These are phyloP conservation scores for Acarospora socialis DNA, from an alignment of 2,329 filamentous ascomycete species.

Conservation along the genomic window DNA sequence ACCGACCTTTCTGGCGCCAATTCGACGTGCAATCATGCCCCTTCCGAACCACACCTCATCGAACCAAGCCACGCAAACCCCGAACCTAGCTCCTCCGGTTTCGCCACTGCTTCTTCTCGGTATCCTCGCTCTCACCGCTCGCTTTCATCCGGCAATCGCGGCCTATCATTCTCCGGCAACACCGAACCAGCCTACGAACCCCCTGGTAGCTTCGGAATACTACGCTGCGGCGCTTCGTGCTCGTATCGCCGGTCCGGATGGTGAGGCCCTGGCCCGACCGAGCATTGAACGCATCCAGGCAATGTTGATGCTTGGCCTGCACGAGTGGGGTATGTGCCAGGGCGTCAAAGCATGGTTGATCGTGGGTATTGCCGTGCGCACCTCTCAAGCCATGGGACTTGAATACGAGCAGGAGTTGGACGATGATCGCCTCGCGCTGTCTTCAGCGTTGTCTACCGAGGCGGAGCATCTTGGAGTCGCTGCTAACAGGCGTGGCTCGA, in stretches of 20 bases:
- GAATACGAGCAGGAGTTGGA: too few relatives aligned
- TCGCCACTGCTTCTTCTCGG: constrained; percentile 39
- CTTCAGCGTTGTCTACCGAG: constrained; percentile 24
- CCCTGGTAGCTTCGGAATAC: constrained; percentile 37
- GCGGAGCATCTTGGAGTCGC: constrained; percentile 25
- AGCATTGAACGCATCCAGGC: constrained; percentile 40
- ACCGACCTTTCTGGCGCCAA: constrained; percentile 37
- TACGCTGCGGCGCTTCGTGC: constrained; percentile 39
- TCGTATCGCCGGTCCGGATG: constrained; percentile 30
- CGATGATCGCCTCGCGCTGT: constrained; percentile 27
- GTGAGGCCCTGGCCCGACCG: constrained; percentile 26
- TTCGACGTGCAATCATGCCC: too few relatives aligned
- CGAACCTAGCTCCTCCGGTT: constrained; percentile 22
- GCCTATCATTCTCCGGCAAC: constrained; percentile 34
- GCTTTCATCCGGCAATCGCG: constrained; percentile 37
- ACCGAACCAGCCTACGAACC: constrained; percentile 30
- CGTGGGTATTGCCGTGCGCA: constrained; percentile 31
- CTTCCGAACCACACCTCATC: constrained; percentile 14
- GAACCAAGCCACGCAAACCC: constrained; percentile 16
- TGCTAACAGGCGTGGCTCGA: constrained; percentile 18
- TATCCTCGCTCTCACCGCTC: constrained; percentile 41
- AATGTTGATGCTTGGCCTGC: constrained; percentile 40
- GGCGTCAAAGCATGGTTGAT: constrained; percentile 38
- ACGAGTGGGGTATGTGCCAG: constrained; percentile 43
- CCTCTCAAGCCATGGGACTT: too few relatives aligned